Evolutionary conservation across 345 rosid genomes (phyloP), one percentile per base, ranked within the genome.

Genomic region (Raphanus raphanistrum): DNA sequence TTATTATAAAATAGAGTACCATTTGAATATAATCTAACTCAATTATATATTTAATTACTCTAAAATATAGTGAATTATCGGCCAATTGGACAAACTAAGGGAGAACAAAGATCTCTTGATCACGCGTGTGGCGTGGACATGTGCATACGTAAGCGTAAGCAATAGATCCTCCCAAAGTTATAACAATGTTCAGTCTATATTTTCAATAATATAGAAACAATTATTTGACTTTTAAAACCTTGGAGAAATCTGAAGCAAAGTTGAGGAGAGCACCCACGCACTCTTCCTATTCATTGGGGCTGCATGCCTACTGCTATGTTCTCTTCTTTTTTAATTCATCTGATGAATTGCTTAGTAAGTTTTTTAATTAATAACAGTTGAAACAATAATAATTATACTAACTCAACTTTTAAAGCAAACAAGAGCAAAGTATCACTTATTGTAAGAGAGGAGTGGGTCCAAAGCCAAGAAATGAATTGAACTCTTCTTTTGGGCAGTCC

Each of bases 111-210:
- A 79, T 79, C 78, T 68, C 31, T 28, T 1, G 70, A 73, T 73
- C 82, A 79, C 78, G 82, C 78, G 78, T 79, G 82, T 79, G 81
- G 70, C 36, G 82, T 68, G 78, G 64, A 74, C 82, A 79, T 67
- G 82, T 79, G 82, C 82, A 70, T 73, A 77, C 65, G 70, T 79
- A 72, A 79, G 78, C 82, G 82, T 79, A 79, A 79, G 82, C 74
- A 79, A 73, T 79, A 73, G 82, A 79, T 73, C 82, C 73, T 62
- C 33, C 61, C 64, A 59, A 59, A 59, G 63, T 27, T 70, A 57
- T 43, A 57, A 41, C 31, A 59, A 12, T 55, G 29, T 6, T 45
- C 17, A 63, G 11, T 15, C 54, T 29, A 72, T 17, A 35, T 35
- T 66, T 45, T 52, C 21, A 8, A 38, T 57, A 4, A 41, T 54